Evolutionary conservation across 768 basidiomycete species (phyloP).

Genomic region (Pleurotus eryngii): DNA sequence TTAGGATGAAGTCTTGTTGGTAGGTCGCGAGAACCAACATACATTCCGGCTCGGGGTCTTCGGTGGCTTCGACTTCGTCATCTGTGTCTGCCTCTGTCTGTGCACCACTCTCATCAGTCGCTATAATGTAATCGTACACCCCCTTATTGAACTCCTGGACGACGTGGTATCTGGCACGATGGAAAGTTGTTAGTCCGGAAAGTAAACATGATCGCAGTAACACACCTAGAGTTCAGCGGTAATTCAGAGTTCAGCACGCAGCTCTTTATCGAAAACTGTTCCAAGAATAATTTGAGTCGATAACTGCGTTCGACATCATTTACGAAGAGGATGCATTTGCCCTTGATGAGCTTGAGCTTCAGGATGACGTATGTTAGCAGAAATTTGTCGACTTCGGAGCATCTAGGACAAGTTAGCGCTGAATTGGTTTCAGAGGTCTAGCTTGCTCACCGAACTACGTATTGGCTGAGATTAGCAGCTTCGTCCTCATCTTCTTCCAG

Average conservation of each 20-base stretch:
- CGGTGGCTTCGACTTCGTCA: conserved; percentile 41
- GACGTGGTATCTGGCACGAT: conserved; percentile 71
- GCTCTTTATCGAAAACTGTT: conserved; percentile 94
- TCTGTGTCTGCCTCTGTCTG: conserved; percentile 43
- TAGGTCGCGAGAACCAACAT: conserved; percentile 9
- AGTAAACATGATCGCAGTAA: not conserved
- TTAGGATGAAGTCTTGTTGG: too few relatives aligned
- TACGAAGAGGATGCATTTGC: conserved; percentile 95
- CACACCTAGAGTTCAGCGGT: conserved; percentile 86
- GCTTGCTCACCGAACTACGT: conserved; percentile 65
- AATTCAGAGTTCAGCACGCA: conserved; percentile 96
- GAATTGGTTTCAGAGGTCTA: not conserved
- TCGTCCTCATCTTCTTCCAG: conserved; percentile 88
- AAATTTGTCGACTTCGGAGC: conserved; percentile 96
- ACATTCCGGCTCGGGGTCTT: conserved; percentile 37
- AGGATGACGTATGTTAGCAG: conserved; percentile 93
- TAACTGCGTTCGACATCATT: conserved; percentile 95
- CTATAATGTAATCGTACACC: conserved; percentile 97
- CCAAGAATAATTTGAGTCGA: conserved; percentile 94
- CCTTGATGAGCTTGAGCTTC: conserved; percentile 92
- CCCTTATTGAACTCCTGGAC: conserved; percentile 99
- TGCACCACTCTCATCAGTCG: conserved; percentile 84
- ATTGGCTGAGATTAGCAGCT: conserved; percentile 78
- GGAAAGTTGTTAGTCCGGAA: not conserved
- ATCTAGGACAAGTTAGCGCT: conserved; percentile 37